phyloP scores from a whole-genome alignment of 73 alveolate species.

The Paramecium pentaurelia region DNA sequence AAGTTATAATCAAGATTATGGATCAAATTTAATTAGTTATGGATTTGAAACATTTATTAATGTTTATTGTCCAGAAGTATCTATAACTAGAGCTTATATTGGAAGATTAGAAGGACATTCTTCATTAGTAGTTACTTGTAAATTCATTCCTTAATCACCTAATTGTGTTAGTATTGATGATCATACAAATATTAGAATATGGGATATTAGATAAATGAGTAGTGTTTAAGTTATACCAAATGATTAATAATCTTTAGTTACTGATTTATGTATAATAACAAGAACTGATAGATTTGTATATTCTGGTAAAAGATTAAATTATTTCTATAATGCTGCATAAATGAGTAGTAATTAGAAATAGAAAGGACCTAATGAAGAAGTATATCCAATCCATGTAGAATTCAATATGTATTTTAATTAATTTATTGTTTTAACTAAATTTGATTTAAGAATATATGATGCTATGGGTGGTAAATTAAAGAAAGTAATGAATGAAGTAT shows the following conservation, averaged over 20 bases:
- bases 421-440: conserved; percentile 73
- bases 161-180: conserved; percentile 92
- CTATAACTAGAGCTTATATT: conserved; percentile 81
- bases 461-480: conserved; percentile 84
- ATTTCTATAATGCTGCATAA: conserved; percentile 50
- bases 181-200: conserved; percentile 85
- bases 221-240: conserved; percentile 85
- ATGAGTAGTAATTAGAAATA: not conserved
- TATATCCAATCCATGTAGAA: conserved; percentile 80
- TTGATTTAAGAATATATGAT: conserved; percentile 87
- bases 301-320: conserved; percentile 52
- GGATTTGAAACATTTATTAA: conserved; percentile 92
- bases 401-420: conserved; percentile 82
- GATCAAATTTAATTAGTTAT: conserved; percentile 81
- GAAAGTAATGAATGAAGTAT: conserved; percentile 81
- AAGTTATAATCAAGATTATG: conserved; percentile 83
- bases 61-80: conserved; percentile 94
- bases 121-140: conserved; percentile 86
- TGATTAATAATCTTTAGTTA: conserved; percentile 18
- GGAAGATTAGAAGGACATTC: conserved; percentile 93
- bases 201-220: conserved; percentile 85
- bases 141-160: conserved; percentile 80
- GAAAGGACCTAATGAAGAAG: conserved; percentile 70
- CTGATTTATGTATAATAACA: conserved; percentile 54
- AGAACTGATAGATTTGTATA: conserved; percentile 46